These are phyloP conservation scores for Paramyrothecium sp. DNA, from an alignment of 2,329 filamentous ascomycete species.

Conservation along the genomic window DNA sequence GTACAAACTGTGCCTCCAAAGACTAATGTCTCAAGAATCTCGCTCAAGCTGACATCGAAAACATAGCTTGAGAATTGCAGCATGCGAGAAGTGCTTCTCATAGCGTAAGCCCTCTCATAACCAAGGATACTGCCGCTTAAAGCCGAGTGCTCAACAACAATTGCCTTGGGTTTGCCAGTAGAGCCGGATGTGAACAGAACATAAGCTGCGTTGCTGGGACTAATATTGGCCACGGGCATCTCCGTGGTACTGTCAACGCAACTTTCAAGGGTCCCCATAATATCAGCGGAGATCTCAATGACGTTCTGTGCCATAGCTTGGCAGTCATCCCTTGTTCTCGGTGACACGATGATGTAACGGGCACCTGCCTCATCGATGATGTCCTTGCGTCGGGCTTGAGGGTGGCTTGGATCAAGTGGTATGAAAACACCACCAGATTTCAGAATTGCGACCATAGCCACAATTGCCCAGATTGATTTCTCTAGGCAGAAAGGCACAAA, in stretches of 20 bases:
- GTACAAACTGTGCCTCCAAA: constrained; percentile 8
- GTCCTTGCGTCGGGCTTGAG: constrained; percentile 2
- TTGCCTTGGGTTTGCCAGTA: constrained; percentile 14
- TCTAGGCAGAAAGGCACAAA: constrained; percentile 6
- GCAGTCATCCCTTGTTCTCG: background rate
- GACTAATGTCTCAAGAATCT: constrained; percentile 1
- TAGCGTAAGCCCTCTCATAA: constrained; percentile 1
- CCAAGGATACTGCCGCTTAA: background rate
- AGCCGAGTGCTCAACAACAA: constrained; percentile 11
- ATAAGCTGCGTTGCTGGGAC: constrained; percentile 2
- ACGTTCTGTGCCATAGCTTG: background rate
- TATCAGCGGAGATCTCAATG: background rate
- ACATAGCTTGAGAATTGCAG: background rate
- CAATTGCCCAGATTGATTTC: constrained; percentile 6
- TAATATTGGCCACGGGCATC: background rate
- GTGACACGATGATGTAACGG: background rate
- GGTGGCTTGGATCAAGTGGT: constrained; percentile 4
- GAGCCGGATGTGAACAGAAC: constrained; percentile 13
- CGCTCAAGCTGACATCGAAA: background rate
- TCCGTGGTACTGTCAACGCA: no score
- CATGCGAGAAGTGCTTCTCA: background rate
- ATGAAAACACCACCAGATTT: constrained; percentile 8
- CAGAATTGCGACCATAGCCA: constrained; percentile 7
- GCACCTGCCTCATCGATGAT: constrained; percentile 4
- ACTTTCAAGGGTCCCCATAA: background rate